Evolutionary conservation across 306 rosid genomes (phyloP).

Genomic region (Medicago lupulina): DNA sequence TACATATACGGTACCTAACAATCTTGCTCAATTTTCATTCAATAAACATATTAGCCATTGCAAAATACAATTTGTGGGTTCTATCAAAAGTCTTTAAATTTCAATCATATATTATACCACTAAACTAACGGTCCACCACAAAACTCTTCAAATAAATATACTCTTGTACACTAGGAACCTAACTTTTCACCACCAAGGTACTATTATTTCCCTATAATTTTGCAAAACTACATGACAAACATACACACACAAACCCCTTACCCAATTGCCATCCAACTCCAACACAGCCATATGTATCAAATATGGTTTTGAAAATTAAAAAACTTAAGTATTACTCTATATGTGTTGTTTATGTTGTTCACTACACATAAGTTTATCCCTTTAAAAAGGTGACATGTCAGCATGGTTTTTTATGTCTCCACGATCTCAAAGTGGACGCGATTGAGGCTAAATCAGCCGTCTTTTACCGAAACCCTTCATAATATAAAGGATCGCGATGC

Average conservation of each 20-base stretch:
- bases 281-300: background rate
- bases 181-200: background rate
- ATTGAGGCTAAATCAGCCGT: background rate
- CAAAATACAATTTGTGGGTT: too few relatives aligned
- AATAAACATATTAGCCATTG: too few relatives aligned
- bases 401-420: background rate
- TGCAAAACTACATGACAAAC: background rate
- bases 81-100: background rate
- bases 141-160: constrained; percentile 18
- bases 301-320: background rate
- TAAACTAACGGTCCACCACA: background rate
- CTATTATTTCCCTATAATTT: background rate
- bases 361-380: too few relatives aligned
- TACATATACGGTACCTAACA: too few relatives aligned
- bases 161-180: constrained; percentile 1
- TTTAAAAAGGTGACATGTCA: too few relatives aligned
- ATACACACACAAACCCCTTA: background rate
- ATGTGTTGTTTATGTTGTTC: background rate
- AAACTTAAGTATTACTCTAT: background rate
- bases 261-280: constrained; percentile 28
- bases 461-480: background rate
- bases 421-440: background rate
- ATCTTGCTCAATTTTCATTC: too few relatives aligned
- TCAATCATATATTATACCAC: constrained; percentile 20
- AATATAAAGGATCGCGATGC: background rate